Evolutionary conservation across 2,329 filamentous ascomycete species (phyloP), one percentile per base, ranked within the genome.

Genomic region (Fusarium pilosicola): DNA sequence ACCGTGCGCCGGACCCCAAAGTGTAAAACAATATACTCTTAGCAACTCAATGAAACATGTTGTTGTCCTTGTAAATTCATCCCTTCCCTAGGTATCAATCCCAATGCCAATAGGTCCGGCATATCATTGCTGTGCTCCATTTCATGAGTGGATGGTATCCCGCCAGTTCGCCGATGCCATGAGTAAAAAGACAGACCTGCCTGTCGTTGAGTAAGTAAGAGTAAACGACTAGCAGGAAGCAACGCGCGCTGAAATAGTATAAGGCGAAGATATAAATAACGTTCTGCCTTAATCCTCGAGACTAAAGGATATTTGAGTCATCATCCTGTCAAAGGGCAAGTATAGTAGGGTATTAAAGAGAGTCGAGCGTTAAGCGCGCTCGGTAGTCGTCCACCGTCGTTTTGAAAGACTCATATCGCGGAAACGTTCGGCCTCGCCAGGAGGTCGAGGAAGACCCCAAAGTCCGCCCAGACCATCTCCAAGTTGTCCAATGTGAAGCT

Each of bases 341-440:
- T 54, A 49, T 56, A 52, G 39, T 56, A 41, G 52, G 62, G 58
- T 63, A 70, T 63, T 52, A 62, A 49, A 46, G 30, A 45, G 28
- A 61, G 30, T 26, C 12, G 34, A 61, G 56, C 38, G 42, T 62
- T 36, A 78, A 54, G 75, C 77, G 62, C 81, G 83, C 74, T 90
- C 88, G 51, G 84, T 88, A 9, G 89, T 84, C 28, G 88, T 89
- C 88, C 88, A 90, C 30, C 88, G 83, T 58, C 88, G 80, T 80
- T 89, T 90, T 3, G 83, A 81, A 26, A 83, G 81, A 39, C 82
- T 84, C 63, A 84, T 65, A 64, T 89, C 88, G 12, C 85, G 81
- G 36, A 83, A 79, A 36, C 80, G 81, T 60, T 88, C 87, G 2
- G 84, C 85, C 46, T 86, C 83, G 13, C 82, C 84, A 20, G 84